Conservation (phyloP, 1,284 basidiomycete genomes). For the Afroboletus lepidellus region DNA sequence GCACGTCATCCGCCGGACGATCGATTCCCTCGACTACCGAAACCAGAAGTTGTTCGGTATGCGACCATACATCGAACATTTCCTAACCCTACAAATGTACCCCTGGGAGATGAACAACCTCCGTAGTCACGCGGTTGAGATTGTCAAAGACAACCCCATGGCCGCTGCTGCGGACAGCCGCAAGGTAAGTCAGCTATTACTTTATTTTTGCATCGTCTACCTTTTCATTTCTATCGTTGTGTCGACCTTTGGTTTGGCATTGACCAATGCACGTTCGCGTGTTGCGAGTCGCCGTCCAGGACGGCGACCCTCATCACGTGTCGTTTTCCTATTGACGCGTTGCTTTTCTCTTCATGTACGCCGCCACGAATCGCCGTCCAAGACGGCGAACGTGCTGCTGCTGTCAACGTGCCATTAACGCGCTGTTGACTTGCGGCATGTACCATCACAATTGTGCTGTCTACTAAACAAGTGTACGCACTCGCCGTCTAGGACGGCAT, state of each 20-base stretch:
- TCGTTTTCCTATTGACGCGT: too few relatives aligned
- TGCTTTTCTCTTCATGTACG: too few relatives aligned
- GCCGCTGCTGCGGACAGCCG: neutral
- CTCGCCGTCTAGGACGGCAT: too few relatives aligned
- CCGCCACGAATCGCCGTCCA: too few relatives aligned
- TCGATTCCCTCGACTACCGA: neutral
- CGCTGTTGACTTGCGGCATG: too few relatives aligned
- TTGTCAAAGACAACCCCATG: neutral
- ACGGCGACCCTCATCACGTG: neutral
- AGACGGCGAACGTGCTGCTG: neutral
- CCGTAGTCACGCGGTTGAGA: neutral
- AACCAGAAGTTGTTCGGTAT: neutral
- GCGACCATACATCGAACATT: neutral
- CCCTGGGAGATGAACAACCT: neutral
- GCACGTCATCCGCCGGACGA: neutral
- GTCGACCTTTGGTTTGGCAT: too few relatives aligned
- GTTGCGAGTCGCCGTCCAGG: neutral
- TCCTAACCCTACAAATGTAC: neutral
- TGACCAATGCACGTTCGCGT: too few relatives aligned
- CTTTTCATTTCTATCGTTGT: too few relatives aligned
- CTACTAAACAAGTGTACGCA: too few relatives aligned
- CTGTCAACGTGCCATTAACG: too few relatives aligned
- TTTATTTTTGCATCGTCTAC: neutral
- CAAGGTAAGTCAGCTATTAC: neutral
- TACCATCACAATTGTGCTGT: too few relatives aligned